Base-by-base conservation (phyloP, 176 grass and related monocot species). In the Carex pumila region DNA sequence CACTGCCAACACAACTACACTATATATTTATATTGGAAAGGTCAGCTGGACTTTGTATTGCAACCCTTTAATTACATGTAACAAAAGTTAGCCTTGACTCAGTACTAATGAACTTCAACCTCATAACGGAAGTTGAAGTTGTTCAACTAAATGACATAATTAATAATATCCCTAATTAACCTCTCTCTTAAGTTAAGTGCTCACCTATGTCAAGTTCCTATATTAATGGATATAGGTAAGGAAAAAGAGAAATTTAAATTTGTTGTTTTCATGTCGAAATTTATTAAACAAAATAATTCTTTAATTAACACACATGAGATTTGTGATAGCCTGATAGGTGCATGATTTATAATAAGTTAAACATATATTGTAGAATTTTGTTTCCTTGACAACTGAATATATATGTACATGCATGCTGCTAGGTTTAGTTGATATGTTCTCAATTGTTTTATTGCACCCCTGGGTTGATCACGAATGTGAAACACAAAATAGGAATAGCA, bases 211-310 rank as follows among this genome's bases (percentile, higher is more conserved):
- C 47, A 55, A 52, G 5, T 14, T 55, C 49, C 12, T 47, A 49
- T 67, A 67, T 66, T 65, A 31, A 11, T 82, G 22, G 18, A 53
- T 82, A 45, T 82, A 67, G 61, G 59, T 53, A 66, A 65, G 80
- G 80, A 66, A 82, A 82, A 65, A 65, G 14, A 37, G 37, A 18
- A 29, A 6, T 65, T 12, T 62, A 4, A 37, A 37, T 37, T 25
- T 65, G 36, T 65, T 65, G 29, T 10, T 25, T 76, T 76, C 18
- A 14, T 37, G 55, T 43, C 1, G 0, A 73, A 22, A 25, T 73
- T 52, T 52, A 73, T 52, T 21, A 18, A 73, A 73, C n/a, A 11
- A 70, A 50, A 12, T 22, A 49, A 11, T 7, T 52, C n/a, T 18
- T 49, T 45, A 49, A 52, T 25, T 25, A 25, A 25, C 25, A 25